A percentile compares a stretch with the other conserved stretches of the same genome.
These are phyloP conservation scores for Picea mariana DNA, from an alignment of 83 land plant genomes.

Conservation along the genomic window DNA sequence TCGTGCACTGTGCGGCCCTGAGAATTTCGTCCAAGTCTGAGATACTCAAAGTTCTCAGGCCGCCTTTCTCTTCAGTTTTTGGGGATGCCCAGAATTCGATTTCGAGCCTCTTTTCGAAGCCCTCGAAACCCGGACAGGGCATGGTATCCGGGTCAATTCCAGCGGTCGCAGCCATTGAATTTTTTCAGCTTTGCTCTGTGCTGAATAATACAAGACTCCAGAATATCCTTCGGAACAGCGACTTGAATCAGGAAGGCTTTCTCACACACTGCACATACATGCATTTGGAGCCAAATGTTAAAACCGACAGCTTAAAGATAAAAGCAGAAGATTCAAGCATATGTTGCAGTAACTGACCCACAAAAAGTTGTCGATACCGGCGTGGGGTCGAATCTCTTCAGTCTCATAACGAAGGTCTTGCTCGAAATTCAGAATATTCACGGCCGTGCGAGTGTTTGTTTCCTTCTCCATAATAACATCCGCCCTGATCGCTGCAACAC, in stretches of 20 bases:
- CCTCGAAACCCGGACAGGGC: constrained; percentile 82
- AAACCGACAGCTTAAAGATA: neutral
- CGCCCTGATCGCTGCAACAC: too few species aligned
- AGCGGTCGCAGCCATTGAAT: neutral
- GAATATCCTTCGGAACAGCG: neutral
- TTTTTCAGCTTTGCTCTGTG: neutral
- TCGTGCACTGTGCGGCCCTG: constrained; percentile 76
- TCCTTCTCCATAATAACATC: too few species aligned
- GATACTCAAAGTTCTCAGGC: constrained; percentile 46
- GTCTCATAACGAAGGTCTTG: too few species aligned
- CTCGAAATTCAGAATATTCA: neutral
- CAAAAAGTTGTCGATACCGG: neutral
- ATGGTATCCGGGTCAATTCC: constrained; percentile 13
- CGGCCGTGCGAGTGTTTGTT: neutral
- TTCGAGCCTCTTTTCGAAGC: constrained; percentile 93
- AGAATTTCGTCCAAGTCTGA: constrained; percentile 52
- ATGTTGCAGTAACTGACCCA: neutral
- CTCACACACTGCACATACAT: neutral
- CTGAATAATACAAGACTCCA: neutral
- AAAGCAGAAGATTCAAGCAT: neutral
- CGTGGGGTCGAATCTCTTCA: neutral
- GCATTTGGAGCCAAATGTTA: neutral
- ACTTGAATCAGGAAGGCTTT: neutral
- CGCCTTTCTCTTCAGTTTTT: constrained; percentile 34
- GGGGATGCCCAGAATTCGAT: constrained; percentile 53